Evolutionary conservation across 331 rosid genomes (phyloP), one percentile per base, ranked within the genome.

Genomic region (Prunus yedoensis): DNA sequence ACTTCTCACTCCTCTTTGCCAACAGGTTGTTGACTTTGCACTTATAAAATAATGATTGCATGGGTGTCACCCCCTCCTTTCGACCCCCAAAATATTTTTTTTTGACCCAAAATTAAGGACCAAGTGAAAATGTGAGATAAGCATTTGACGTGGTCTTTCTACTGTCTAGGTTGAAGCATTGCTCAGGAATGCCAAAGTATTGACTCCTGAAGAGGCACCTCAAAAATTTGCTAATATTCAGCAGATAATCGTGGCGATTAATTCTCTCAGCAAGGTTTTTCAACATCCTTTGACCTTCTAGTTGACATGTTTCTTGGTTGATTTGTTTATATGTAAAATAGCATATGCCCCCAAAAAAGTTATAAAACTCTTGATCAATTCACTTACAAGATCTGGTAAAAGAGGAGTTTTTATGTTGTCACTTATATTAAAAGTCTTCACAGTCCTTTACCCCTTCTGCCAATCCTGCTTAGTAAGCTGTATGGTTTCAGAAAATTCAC

Each of bases 231-330:
- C 83, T 77, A 83, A 80, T 30, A 79, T 90, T 64, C 93, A 92
- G 92, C 97, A 95, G 86, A 95, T 92, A 76, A 92, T 95, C 56
- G 83, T 91, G 92, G 97, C 94, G 18, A 92, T 95, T 45, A 92
- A 91, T 88, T 84, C 97, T 57, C 96, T 95, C 84, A 95, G 99
- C 95, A 95, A 95, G 99, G 99, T 95, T 60, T 75, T 43, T 81
- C 5, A 71, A 41, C 46, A 23, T 61, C 61, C 80, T 64, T 65
- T 79, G 54, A 50, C 30, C 45, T 62, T 53, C 49, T 30, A 32
- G 35, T 21, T 53, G 49, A 58, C 35, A 1, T 80, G 51, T 64
- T 75, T 13, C 45, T 73, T 18, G 16, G 30, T 32, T 35, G 17
- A 56, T 60, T 38, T 54, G 27, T 4, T 67, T 46, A n/a, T 69